These are phyloP conservation scores for Austroboletus rostrupii DNA, from an alignment of 1,284 basidiomycete genomes.

Conservation along the genomic window DNA sequence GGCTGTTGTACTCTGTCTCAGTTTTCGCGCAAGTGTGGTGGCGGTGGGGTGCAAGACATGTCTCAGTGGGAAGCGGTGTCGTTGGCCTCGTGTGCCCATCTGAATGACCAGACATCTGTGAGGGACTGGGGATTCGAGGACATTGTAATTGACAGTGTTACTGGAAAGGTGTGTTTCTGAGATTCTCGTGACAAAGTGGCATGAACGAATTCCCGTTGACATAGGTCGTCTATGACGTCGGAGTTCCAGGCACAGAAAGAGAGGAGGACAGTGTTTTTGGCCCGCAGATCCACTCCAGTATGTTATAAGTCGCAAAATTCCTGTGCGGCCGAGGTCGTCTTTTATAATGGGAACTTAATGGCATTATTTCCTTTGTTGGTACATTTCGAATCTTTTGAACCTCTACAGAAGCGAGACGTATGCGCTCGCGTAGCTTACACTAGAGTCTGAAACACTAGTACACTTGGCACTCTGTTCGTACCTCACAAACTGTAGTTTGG, in stretches of 20 bases:
- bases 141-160: constrained; percentile 42
- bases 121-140: constrained; percentile 83
- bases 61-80: constrained; percentile 41
- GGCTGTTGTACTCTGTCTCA: constrained; percentile 70
- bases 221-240: constrained; percentile 56
- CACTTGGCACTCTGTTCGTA: constrained; percentile 92
- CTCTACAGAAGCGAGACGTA: constrained; percentile 52
- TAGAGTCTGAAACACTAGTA: constrained; percentile 67
- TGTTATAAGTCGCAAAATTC: constrained; percentile 35
- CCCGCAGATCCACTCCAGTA: constrained; percentile 41
- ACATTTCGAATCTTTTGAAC: constrained; percentile 5
- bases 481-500: constrained; percentile 71
- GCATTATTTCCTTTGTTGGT: background rate
- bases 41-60: constrained; percentile 31
- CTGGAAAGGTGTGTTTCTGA: constrained; percentile 40
- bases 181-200: background rate
- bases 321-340: no score
- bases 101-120: constrained; percentile 52
- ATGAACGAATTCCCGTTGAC: background rate
- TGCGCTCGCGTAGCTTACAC: constrained; percentile 94
- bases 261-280: constrained; percentile 56
- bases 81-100: constrained; percentile 54
- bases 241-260: constrained; percentile 53
- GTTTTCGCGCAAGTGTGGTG: constrained; percentile 33
- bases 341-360: no score